Evolutionary conservation across 106 monocot genomes (phyloP), one percentile per base, ranked within the genome.

Genomic region (Dioscorea dumetorum): DNA sequence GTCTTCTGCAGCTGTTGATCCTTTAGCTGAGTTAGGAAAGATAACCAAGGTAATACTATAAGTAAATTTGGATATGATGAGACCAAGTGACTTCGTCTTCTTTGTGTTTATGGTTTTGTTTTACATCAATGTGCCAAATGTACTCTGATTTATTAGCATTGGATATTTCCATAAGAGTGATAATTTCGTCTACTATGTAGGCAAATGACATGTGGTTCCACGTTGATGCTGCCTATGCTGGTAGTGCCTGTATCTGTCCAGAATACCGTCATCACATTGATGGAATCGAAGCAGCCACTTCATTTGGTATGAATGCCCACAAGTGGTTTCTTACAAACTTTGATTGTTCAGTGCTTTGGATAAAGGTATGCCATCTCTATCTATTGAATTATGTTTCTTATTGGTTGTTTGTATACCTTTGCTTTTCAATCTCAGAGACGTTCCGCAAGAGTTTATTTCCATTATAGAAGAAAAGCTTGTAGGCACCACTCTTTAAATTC

Each of bases 321-420:
- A 95, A 95, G 76, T 91, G 91, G 95, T 77, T 95, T 14, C 85
- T 95, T 67, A 91, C 95, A 41, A 95, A 85, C 66, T 88, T 95
- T 71, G 95, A 95, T 77, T 95, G 95, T 68, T 95, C 88, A 2
- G 51, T 77, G 67, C 82, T 95, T 10, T 95, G 95, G 95, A 85
- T 95, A n/a, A 88, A 88, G 90, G 91, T 91, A 79, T 51, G 66
- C 5, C 41, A 41, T 41, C 41, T 41, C 41, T 41, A 41, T 41
- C 41, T 41, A 41, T 41, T 41, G 41, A 41, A 41, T 41, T 41
- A 8, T 41, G 9, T 2, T 41, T 41, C 41, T 41, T 41, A 6
- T 41, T 41, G 28, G 41, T 41, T 41, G 41, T 41, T 41, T 41
- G 5, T 41, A 41, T 41, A 41, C 28, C 28, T 28, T 41, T 41